These are phyloP conservation scores for Panellus pusillus DNA, from an alignment of 768 basidiomycete species.

Conservation along the genomic window DNA sequence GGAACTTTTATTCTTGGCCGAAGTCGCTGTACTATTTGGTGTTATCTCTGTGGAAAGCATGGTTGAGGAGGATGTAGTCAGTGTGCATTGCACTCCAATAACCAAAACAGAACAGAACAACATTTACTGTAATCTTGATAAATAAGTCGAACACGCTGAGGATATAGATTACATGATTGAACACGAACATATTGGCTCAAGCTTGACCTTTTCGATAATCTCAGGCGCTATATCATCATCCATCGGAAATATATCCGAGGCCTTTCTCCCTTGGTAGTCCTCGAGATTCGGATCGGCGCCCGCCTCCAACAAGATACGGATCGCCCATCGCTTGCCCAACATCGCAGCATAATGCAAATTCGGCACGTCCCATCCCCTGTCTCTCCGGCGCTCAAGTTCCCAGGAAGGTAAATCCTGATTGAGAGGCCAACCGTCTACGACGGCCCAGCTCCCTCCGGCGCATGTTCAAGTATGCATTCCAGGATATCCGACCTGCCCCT, in stretches of 20 bases:
- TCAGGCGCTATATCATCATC: too few relatives aligned
- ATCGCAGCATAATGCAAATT: conserved; percentile 10
- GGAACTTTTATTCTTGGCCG: too few relatives aligned
- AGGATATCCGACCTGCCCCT: neutral
- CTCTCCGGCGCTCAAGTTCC: neutral
- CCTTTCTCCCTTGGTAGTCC: neutral
- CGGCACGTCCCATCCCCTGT: conserved; percentile 3
- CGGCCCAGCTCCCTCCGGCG: conserved; percentile 4
- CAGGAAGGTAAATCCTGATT: neutral
- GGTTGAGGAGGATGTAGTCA: too few relatives aligned
- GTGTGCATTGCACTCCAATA: too few relatives aligned
- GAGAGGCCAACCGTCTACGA: conserved; percentile 9
- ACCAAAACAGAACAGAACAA: too few relatives aligned
- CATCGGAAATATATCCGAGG: neutral
- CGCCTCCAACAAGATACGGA: conserved; percentile 2
- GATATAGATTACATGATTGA: neutral
- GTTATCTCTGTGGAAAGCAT: too few relatives aligned
- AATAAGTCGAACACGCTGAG: too few relatives aligned
- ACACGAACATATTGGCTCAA: neutral
- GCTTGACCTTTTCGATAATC: neutral
- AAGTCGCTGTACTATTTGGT: too few relatives aligned
- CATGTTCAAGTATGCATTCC: conserved; percentile 2
- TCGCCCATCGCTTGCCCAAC: neutral
- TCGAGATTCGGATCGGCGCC: neutral
- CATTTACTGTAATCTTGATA: too few relatives aligned